Evolutionary conservation across 306 rosid species (phyloP).

Genomic region (Glycine latifolia): DNA sequence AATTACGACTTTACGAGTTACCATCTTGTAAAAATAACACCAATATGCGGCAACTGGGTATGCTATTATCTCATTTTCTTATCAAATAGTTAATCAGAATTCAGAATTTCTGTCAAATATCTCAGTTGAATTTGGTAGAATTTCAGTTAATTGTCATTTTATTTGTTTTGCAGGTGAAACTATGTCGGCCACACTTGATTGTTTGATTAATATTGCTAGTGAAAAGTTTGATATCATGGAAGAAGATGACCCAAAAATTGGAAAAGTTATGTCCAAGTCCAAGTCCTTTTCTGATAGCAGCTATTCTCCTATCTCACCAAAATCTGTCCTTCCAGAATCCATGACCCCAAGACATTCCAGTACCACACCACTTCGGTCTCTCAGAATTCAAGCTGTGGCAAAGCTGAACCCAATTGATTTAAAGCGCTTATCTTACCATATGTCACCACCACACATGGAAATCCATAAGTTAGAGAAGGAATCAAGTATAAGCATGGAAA

Average conservation of each 20-base stretch:
- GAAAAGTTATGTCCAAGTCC: conserved; percentile 30
- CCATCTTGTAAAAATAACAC: conserved; percentile 52
- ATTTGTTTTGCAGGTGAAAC: conserved; percentile 55
- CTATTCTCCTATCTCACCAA: conserved; percentile 70
- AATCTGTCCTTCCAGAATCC: conserved; percentile 67
- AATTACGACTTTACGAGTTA: conserved; percentile 50
- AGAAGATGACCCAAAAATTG: conserved; percentile 45
- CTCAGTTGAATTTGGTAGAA: conserved; percentile 2
- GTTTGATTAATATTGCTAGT: conserved; percentile 61
- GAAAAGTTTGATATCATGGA: conserved; percentile 69
- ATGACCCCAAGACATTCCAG: conserved; percentile 24
- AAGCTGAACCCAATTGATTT: conserved; percentile 71
- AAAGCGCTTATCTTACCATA: conserved; percentile 59
- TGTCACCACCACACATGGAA: conserved; percentile 48
- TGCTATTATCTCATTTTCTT: conserved; percentile 32
- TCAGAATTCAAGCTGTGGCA: conserved; percentile 70
- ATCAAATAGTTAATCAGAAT: not conserved
- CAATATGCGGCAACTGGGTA: conserved; percentile 63
- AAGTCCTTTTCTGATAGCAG: conserved; percentile 47
- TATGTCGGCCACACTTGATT: conserved; percentile 56
- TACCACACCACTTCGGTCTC: conserved; percentile 57
- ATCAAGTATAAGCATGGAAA: too few relatives aligned
- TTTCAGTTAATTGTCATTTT: not conserved
- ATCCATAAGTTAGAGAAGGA: too few relatives aligned
- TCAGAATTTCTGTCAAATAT: not conserved